A percentile compares a stretch with the other conserved stretches of the same genome.
Evolutionary conservation across 2,329 filamentous ascomycete species (phyloP).

Genomic region (Trichoderma atrobrunneum): DNA sequence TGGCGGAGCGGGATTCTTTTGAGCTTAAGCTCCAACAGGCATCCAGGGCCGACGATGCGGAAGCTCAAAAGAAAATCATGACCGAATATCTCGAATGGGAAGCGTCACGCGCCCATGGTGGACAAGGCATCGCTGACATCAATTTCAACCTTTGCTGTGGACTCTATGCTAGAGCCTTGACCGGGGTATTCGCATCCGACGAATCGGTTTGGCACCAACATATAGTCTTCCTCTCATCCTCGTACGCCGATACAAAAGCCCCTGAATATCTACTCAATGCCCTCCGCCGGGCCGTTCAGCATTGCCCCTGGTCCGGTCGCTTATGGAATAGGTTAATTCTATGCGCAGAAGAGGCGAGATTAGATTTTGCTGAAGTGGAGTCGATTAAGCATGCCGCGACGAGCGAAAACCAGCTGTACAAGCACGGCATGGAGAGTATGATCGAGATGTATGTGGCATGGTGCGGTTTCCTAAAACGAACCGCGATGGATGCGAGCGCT

Average conservation of each 20-base stretch:
- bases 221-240: constrained; percentile 66
- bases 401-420: constrained; percentile 77
- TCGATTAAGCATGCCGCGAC: constrained; percentile 91
- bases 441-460: constrained; percentile 90
- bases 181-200: constrained; percentile 67
- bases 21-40: constrained; percentile 66
- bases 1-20: constrained; percentile 59
- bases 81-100: constrained; percentile 84
- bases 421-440: constrained; percentile 81
- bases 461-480: constrained; percentile 89
- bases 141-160: constrained; percentile 54
- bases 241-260: constrained; percentile 37
- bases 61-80: constrained; percentile 52
- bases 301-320: constrained; percentile 89
- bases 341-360: constrained; percentile 73
- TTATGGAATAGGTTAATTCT: constrained; percentile 90
- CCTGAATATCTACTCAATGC: constrained; percentile 60
- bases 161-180: constrained; percentile 77
- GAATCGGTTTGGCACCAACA: constrained; percentile 81
- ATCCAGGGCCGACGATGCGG: constrained; percentile 52
- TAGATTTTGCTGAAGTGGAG: constrained; percentile 77
- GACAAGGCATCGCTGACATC: constrained; percentile 44
- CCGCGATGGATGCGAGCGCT: constrained; percentile 70
- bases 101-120: constrained; percentile 56
- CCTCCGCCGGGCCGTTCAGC: constrained; percentile 76